A percentile compares a stretch with the other conserved stretches of the same genome.
phyloP scores from a whole-genome alignment of 2,329 filamentous ascomycete species.

The Mycosphaerella arachidis region DNA sequence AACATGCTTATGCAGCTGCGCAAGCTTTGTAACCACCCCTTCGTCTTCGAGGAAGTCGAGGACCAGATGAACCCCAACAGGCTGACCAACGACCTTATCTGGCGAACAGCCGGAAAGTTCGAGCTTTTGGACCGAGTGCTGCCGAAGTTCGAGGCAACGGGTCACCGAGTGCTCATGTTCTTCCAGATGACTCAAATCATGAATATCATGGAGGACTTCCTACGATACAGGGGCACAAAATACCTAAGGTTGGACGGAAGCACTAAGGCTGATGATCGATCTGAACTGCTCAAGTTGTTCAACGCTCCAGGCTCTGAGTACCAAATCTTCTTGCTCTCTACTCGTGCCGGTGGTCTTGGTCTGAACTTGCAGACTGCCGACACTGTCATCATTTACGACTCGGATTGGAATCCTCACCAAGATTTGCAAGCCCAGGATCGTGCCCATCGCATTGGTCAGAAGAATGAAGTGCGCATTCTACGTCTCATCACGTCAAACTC shows the following conservation, averaged over 20 bases:
- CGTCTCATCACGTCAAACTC: conserved; percentile 95
- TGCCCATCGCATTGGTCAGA: conserved; percentile 99
- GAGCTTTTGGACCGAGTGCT: conserved; percentile 88
- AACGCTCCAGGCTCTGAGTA: conserved; percentile 87
- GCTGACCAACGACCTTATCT: conserved; percentile 85
- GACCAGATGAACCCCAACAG: conserved; percentile 93
- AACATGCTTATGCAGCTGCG: conserved; percentile 99
- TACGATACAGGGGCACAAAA: conserved; percentile 74
- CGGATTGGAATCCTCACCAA: conserved; percentile 99
- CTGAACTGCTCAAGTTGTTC: conserved; percentile 81
- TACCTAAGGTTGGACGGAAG: conserved; percentile 94
- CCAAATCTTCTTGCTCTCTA: conserved; percentile 98
- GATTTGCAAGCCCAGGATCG: conserved; percentile 99
- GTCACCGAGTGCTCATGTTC: conserved; percentile 97
- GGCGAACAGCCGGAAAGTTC: conserved; percentile 96
- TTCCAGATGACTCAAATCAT: conserved; percentile 99
- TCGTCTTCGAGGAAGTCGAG: conserved; percentile 96
- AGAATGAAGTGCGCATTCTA: conserved; percentile 97
- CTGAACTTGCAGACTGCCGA: conserved; percentile 96
- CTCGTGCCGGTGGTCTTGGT: conserved; percentile 94
- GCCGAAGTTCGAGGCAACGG: conserved; percentile 86
- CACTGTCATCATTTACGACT: conserved; percentile 99
- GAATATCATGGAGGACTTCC: conserved; percentile 99
- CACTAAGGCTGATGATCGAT: conserved; percentile 95
- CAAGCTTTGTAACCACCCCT: conserved; percentile 98